Percentiles rank a stretch among this genome's conserved stretches.
These are phyloP conservation scores for Tarenaya hassleriana DNA, from an alignment of 345 rosid genomes.

Conservation along the genomic window DNA sequence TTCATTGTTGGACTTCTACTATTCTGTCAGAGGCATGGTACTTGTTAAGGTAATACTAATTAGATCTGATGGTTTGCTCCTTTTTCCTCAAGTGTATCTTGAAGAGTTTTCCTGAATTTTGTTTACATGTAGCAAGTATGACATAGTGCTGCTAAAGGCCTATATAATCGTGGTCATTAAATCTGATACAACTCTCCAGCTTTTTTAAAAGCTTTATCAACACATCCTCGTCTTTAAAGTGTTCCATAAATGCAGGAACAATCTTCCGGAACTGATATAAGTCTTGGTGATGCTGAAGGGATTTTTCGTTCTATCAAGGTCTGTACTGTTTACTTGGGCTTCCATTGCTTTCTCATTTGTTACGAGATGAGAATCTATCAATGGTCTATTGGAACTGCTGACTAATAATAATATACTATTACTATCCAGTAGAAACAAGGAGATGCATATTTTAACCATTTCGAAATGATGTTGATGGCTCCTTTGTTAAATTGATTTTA, in stretches of 20 bases:
- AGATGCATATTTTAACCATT: neutral
- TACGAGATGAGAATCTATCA: slow-evolving; percentile 18
- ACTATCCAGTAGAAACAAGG: slow-evolving; percentile 5
- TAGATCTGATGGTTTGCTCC: neutral
- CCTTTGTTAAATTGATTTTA: too few species aligned
- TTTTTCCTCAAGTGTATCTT: slow-evolving; percentile 4
- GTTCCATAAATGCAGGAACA: slow-evolving; percentile 47
- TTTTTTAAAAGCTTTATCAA: slow-evolving; percentile 2
- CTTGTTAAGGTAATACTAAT: slow-evolving; percentile 66
- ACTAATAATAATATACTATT: neutral
- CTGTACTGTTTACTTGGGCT: slow-evolving; percentile 24
- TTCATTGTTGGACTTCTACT: slow-evolving; percentile 66
- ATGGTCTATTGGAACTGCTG: neutral
- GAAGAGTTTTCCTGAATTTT: neutral
- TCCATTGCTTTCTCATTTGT: neutral
- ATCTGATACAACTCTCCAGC: slow-evolving; percentile 6
- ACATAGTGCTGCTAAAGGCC: neutral
- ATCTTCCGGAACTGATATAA: slow-evolving; percentile 45
- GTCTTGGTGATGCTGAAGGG: slow-evolving; percentile 70
- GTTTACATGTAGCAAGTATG: neutral
- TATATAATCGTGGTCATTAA: slow-evolving; percentile 3
- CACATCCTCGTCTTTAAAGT: neutral
- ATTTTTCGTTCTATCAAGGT: slow-evolving; percentile 82
- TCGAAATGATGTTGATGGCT: neutral
- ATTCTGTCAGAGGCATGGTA: slow-evolving; percentile 62